phyloP scores from a whole-genome alignment of 495 filamentous ascomycete genomes.

The Pseudomonodictys pantanalensis region DNA sequence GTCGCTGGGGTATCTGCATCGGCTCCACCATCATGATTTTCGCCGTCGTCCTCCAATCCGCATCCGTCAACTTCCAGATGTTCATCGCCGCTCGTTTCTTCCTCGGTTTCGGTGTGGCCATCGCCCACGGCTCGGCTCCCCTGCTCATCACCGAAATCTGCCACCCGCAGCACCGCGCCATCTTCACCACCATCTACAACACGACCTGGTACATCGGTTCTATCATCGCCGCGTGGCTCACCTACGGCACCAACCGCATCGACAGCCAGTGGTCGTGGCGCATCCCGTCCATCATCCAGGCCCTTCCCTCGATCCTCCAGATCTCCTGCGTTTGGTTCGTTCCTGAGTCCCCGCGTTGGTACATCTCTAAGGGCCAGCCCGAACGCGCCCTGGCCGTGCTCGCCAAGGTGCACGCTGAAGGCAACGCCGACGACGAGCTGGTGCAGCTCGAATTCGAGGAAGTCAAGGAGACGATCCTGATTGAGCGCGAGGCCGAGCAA shows the following conservation, averaged over 20 bases:
- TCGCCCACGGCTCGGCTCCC: conserved; percentile 61
- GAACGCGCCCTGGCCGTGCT: conserved; percentile 61
- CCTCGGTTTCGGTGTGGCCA: conserved; percentile 58
- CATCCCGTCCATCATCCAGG: conserved; percentile 53
- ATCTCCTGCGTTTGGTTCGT: conserved; percentile 56
- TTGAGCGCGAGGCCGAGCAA: conserved; percentile 35
- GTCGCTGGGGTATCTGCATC: conserved; percentile 58
- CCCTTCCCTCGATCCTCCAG: conserved; percentile 50
- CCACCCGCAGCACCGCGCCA: conserved; percentile 64
- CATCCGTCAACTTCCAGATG: conserved; percentile 47
- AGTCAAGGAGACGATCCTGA: conserved; percentile 35
- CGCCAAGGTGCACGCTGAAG: conserved; percentile 44
- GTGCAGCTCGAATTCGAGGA: conserved; percentile 36
- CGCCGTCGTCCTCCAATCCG: conserved; percentile 57
- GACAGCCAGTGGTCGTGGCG: conserved; percentile 52
- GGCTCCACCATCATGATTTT: conserved; percentile 64
- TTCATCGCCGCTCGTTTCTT: conserved; percentile 38
- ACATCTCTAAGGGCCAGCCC: conserved; percentile 60
- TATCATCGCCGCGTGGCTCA: conserved; percentile 51
- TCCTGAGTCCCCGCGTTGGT: conserved; percentile 53
- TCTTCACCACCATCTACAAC: conserved; percentile 66
- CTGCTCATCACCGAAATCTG: conserved; percentile 63
- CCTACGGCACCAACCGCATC: conserved; percentile 52
- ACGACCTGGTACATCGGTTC: conserved; percentile 61
- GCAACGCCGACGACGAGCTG: conserved; percentile 25